Base-by-base conservation (phyloP, 2,329 filamentous ascomycete species). In the Pestalotiopsis sp. region DNA sequence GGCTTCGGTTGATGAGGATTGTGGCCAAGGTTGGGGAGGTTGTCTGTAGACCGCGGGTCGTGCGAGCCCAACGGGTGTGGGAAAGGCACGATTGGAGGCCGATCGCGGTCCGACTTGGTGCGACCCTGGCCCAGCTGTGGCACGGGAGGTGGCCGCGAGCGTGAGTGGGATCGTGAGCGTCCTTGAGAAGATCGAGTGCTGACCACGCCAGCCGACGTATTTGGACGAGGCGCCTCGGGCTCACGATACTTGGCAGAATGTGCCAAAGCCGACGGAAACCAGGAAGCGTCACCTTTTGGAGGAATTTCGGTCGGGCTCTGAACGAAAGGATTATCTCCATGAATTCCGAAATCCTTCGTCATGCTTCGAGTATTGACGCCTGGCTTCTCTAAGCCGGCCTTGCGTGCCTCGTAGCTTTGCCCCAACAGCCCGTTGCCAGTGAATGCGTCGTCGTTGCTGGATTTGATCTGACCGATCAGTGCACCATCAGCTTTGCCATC, bases 341-440 rank as follows among this genome's bases (percentile, higher is more conserved):
- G 75, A 11, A 78, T 77, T 6, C 70, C 67, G 57, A 70, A 69
- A 69, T 70, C 78, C 75, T 69, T 83, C 68, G 38, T 71, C 69
- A 13, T 69, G 68, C 30, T 48, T 69, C 65, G 44, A 20, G 58
- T 35, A 30, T 59, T 71, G 39, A 62, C 73, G 40, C 74, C 75
- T 70, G 71, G 68, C 70, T 71, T 74, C 22, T 71, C 72, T 66
- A 79, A 75, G 1, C 74, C 76, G 13, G 60, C 67, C 44, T 81
- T 85, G 61, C 83, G 83, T 73, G 83, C 82, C 55, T 85, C 81
- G 66, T 86, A 86, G 7, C 74, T 75, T 13, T 81, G 79, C 48
- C 83, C 86, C 6, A 91, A 77, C 20, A 91, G 78, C 14, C 88
- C 87, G 26, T 78, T 78, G 0, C 82, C 76, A 1, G 81, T 81